These are phyloP conservation scores for Martiniozyma asiatica DNA, from an alignment of 1,139 yeast species.

Conservation along the genomic window DNA sequence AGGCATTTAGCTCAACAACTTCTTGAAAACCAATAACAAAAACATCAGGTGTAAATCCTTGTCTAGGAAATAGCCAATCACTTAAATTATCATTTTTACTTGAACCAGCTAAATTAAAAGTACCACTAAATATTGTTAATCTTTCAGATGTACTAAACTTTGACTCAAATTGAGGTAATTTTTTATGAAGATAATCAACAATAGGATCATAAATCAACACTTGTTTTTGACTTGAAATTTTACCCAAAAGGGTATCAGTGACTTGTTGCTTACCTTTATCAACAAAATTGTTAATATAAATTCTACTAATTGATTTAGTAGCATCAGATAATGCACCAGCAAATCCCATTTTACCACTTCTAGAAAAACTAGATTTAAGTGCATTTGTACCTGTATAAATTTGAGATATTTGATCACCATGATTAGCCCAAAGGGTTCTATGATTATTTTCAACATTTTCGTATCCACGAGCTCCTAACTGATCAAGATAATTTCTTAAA, in stretches of 20 bases:
- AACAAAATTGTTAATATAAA: constrained; percentile 91
- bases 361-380: constrained; percentile 80
- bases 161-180: constrained; percentile 37
- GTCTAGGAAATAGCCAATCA: constrained; percentile 73
- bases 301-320: constrained; percentile 86
- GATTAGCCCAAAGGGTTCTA: constrained; percentile 90
- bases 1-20: constrained; percentile 80
- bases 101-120: constrained; percentile 83
- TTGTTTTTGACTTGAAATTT: constrained; percentile 54
- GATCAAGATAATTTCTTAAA: constrained; percentile 49
- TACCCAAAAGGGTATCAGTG: constrained; percentile 77
- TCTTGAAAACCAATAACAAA: constrained; percentile 88
- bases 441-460: constrained; percentile 53
- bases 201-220: constrained; percentile 83
- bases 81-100: constrained; percentile 41
- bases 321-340: constrained; percentile 97
- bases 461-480: constrained; percentile 25
- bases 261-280: constrained; percentile 83
- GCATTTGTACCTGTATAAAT: constrained; percentile 98
- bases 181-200: constrained; percentile 62
- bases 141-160: constrained; percentile 50
- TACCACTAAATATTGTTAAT: constrained; percentile 65
- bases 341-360: constrained; percentile 90
- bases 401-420: constrained; percentile 94
- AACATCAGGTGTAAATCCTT: constrained; percentile 45